Conservation (phyloP, 2,329 filamentous ascomycete genomes). For the Septoria linicola region DNA sequence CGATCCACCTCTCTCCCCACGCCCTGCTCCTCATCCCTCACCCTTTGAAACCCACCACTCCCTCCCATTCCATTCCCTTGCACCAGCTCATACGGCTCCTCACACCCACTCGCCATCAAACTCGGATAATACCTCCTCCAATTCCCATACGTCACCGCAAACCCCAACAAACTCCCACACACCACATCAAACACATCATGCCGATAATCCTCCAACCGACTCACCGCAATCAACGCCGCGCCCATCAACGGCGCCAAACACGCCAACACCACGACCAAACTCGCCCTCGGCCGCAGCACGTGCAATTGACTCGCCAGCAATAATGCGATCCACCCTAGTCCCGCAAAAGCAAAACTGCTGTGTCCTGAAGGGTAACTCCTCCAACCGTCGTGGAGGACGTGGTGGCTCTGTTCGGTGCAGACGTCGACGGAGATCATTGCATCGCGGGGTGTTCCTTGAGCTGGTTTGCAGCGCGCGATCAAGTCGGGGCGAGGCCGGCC, state of each 20-base stretch:
- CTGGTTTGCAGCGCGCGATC: constrained; percentile 80
- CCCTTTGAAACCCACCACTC: constrained; percentile 38
- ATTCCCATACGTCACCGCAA: constrained; percentile 56
- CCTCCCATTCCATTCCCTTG: neutral
- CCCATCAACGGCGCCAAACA: constrained; percentile 57
- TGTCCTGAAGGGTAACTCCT: constrained; percentile 81
- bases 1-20: constrained; percentile 4
- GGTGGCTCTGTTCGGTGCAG: constrained; percentile 69
- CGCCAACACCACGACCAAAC: constrained; percentile 56
- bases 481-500: constrained; percentile 83
- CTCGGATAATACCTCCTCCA: constrained; percentile 62
- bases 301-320: constrained; percentile 60
- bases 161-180: constrained; percentile 55
- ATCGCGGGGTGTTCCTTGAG: constrained; percentile 55
- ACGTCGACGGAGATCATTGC: constrained; percentile 62
- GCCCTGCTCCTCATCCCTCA: constrained; percentile 49
- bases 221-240: constrained; percentile 61
- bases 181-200: constrained; percentile 65
- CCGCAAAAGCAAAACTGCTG: constrained; percentile 74
- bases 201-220: constrained; percentile 62
- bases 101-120: constrained; percentile 52
- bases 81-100: constrained; percentile 48
- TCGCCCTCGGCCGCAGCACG: constrained; percentile 58
- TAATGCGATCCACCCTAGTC: constrained; percentile 68
- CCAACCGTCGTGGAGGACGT: constrained; percentile 77